A percentile compares a stretch with the other conserved stretches of the same genome.
Conservation (phyloP, 2,329 filamentous ascomycete genomes). For the Rhinocladiella similis region DNA sequence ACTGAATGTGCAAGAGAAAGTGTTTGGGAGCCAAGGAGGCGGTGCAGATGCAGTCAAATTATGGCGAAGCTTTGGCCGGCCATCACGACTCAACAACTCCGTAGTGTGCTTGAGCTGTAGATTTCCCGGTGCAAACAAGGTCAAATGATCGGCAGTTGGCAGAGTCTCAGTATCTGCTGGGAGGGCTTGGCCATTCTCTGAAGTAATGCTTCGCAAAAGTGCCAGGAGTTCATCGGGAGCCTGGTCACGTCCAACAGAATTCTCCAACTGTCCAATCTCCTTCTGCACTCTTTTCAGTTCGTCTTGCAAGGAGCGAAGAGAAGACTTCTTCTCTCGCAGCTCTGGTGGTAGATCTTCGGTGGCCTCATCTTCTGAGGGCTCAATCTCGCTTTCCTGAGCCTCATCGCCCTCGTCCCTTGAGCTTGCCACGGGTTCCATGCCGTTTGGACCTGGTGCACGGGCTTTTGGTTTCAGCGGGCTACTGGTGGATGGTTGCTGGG, state of each 20-base stretch:
- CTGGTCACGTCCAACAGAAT: slow-evolving; percentile 5
- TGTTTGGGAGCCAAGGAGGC: slow-evolving; percentile 23
- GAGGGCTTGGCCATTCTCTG: background rate
- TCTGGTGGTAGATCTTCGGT: slow-evolving; percentile 8
- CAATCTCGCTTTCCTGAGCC: slow-evolving; percentile 16
- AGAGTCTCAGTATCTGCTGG: background rate
- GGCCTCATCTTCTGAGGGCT: slow-evolving; percentile 5
- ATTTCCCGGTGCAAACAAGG: slow-evolving; percentile 28
- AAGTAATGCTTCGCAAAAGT: background rate
- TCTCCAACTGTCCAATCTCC: slow-evolving; percentile 13
- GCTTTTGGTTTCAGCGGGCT: slow-evolving; percentile 29
- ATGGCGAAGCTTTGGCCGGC: slow-evolving; percentile 21
- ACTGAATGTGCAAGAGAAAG: slow-evolving; percentile 19
- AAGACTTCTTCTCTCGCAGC: slow-evolving; percentile 8
- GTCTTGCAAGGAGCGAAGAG: slow-evolving; percentile 9
- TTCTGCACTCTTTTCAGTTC: slow-evolving; percentile 7
- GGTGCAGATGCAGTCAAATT: slow-evolving; percentile 21
- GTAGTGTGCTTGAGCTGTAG: slow-evolving; percentile 19
- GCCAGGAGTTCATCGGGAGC: slow-evolving; percentile 9
- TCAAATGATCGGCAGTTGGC: slow-evolving; percentile 14
- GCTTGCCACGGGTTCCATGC: slow-evolving; percentile 1
- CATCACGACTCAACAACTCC: slow-evolving; percentile 5
- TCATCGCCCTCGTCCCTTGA: slow-evolving; percentile 9
- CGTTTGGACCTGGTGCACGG: background rate
- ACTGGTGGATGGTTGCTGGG: slow-evolving; percentile 18